Base-by-base conservation (phyloP, 2,329 filamentous ascomycete species). In the Grosmannia huntii region DNA sequence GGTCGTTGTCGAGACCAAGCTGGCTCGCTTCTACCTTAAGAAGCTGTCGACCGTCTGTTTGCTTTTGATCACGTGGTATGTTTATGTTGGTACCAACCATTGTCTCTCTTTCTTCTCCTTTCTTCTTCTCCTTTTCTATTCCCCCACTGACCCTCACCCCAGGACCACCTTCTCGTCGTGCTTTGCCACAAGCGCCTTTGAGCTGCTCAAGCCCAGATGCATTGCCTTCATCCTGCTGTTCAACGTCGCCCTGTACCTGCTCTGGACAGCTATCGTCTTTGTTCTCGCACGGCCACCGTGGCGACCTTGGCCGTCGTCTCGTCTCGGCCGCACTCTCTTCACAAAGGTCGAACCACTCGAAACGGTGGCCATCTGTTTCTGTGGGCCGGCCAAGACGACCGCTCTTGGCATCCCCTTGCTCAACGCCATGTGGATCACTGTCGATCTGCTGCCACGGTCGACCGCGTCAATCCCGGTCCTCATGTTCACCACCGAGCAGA, bases 341-440 rank as follows among this genome's bases (percentile, higher is more conserved):
- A 12, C 41, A 41, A 28, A 80, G 59, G 82, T 88, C 64, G 80
- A 85, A 0, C 50, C 58, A 1, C 14, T 10, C 3, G 16, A 51
- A 41, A 46, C 55, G 16, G 79, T 89, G 55, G 84, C 86, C 0
- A 80, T 87, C 16, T 88, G 85, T 64, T 89, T 89, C 68, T 88
- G 85, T 64, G 84, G 82, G 28, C 84, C 86, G 0, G 85, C 85
- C 16, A 90, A 90, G 69, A 87, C 85, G 3, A 84, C 85, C 1
- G 83, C 81, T 3, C 74, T 89, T 59, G 85, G 85, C 0, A 85
- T 89, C 9, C 86, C 86, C 0, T 67, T 89, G 31, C 76, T 82
- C 55, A 80, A 81, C 36, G 80, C 85, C 60, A 88, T 89, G 80
- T 89, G 84, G 74, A 72, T 12, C 1, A 27, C 49, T 1, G 53